Percentiles rank a stretch among this genome's conserved stretches.
Conservation (phyloP, 1,139 yeast genomes). For the Pichia sp. region DNA sequence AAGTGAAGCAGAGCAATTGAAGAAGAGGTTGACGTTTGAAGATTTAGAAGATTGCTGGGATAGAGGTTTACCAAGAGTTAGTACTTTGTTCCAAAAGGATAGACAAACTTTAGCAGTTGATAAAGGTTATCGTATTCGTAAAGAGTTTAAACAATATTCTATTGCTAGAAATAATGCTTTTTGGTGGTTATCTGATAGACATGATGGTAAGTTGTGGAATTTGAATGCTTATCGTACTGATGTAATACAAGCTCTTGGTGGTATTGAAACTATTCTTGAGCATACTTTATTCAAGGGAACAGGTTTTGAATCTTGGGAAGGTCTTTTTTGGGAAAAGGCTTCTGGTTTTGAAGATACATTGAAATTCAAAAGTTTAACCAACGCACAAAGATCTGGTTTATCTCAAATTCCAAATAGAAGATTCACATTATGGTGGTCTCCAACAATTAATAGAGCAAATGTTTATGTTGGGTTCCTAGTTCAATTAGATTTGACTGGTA, state of each 20-base stretch:
- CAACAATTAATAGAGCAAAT: constrained; percentile 95
- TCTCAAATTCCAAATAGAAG: constrained; percentile 97
- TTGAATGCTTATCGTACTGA: constrained; percentile 89
- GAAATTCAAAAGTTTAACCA: constrained; percentile 89
- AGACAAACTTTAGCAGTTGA: constrained; percentile 93
- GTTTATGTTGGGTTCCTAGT: constrained; percentile 97
- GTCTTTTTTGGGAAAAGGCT: constrained; percentile 95
- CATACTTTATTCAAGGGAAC: constrained; percentile 95
- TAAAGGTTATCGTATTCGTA: constrained; percentile 83
- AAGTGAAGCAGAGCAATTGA: constrained; percentile 79
- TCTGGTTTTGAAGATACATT: constrained; percentile 95
- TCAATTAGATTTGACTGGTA: constrained; percentile 93
- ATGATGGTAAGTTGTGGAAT: constrained; percentile 96
- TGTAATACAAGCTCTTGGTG: constrained; percentile 95
- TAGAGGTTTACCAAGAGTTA: constrained; percentile 91
- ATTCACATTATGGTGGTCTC: constrained; percentile 99
- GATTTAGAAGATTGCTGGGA: constrained; percentile 95
- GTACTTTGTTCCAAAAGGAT: constrained; percentile 91
- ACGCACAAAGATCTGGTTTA: constrained; percentile 95
- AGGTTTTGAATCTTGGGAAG: constrained; percentile 98
- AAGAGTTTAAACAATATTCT: constrained; percentile 70
- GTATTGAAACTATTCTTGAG: constrained; percentile 91
- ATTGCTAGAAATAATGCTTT: constrained; percentile 74
- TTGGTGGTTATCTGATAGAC: constrained; percentile 94
- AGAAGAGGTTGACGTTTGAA: constrained; percentile 82